phyloP scores from a whole-genome alignment of 176 grass and related monocot species.

The Lolium multiflorum region DNA sequence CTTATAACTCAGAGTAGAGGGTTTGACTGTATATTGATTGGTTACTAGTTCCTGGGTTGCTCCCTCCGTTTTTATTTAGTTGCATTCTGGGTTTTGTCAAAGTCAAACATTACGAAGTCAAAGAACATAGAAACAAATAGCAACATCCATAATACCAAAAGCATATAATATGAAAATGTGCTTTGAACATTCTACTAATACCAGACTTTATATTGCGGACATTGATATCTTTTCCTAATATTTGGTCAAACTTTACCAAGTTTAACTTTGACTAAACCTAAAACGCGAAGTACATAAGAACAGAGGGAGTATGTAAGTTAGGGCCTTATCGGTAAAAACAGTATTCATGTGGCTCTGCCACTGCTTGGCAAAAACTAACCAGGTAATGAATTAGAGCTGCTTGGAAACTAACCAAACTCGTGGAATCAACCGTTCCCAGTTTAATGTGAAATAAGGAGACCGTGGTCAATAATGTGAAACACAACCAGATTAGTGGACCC shows the following conservation, averaged over 20 bases:
- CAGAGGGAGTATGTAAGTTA: neutral
- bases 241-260: too few species aligned
- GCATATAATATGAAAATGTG: too few species aligned
- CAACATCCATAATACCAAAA: too few species aligned
- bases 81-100: too few species aligned
- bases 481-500: neutral
- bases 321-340: slow-evolving; percentile 1
- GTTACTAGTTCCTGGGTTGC: neutral
- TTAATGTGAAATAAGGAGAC: slow-evolving; percentile 13
- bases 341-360: neutral
- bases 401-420: neutral
- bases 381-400: neutral
- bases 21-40: neutral
- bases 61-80: too few species aligned
- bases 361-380: slow-evolving; percentile 12
- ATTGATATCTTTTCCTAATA: too few species aligned
- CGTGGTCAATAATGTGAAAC: neutral
- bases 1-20: slow-evolving; percentile 6
- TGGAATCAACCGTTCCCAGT: neutral
- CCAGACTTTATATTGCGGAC: too few species aligned
- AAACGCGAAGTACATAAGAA: too few species aligned
- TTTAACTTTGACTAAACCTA: too few species aligned
- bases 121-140: too few species aligned
- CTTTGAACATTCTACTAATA: too few species aligned
- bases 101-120: too few species aligned